A percentile compares a stretch with the other conserved stretches of the same genome.
phyloP scores from a whole-genome alignment of 106 monocot genomes.

The Dioscorea alata region DNA sequence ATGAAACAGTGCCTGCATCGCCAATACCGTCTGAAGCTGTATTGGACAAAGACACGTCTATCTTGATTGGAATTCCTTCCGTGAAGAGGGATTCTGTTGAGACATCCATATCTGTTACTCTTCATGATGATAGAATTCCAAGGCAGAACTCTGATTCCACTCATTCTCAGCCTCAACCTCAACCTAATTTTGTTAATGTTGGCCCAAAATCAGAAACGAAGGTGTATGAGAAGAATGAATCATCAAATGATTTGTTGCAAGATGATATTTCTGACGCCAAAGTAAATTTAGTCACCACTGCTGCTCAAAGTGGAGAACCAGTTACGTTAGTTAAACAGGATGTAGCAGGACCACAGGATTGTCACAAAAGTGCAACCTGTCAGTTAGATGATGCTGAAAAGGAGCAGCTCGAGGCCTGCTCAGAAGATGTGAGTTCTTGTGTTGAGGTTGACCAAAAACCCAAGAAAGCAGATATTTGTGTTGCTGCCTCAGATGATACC shows the following conservation, averaged over 20 bases:
- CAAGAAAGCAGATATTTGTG: not conserved
- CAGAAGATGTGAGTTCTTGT: not conserved
- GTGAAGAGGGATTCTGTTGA: not conserved
- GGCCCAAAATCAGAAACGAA: constrained; percentile 5
- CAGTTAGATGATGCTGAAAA: constrained; percentile 5
- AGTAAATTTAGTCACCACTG: constrained; percentile 8
- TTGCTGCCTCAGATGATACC: no score
- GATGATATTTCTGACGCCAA: constrained; percentile 7
- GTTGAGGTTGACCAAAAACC: not conserved
- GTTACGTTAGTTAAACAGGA: not conserved
- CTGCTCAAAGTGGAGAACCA: not conserved
- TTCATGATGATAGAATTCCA: constrained; percentile 5
- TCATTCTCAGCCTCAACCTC: not conserved
- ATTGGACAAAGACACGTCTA: constrained; percentile 2
- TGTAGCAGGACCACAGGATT: not conserved
- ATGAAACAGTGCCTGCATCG: constrained; percentile 4
- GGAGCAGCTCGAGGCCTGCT: not conserved
- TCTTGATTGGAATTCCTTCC: not conserved
- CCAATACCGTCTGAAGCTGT: constrained; percentile 11
- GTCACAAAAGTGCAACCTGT: no score
- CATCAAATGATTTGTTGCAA: not conserved
- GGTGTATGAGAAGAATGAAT: constrained; percentile 6
- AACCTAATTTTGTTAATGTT: constrained; percentile 1
- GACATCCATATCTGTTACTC: not conserved
- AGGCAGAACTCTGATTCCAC: constrained; percentile 2